Base-by-base conservation (phyloP, 2,329 filamentous ascomycete genomes). In the Epichloe brachyelytri region DNA sequence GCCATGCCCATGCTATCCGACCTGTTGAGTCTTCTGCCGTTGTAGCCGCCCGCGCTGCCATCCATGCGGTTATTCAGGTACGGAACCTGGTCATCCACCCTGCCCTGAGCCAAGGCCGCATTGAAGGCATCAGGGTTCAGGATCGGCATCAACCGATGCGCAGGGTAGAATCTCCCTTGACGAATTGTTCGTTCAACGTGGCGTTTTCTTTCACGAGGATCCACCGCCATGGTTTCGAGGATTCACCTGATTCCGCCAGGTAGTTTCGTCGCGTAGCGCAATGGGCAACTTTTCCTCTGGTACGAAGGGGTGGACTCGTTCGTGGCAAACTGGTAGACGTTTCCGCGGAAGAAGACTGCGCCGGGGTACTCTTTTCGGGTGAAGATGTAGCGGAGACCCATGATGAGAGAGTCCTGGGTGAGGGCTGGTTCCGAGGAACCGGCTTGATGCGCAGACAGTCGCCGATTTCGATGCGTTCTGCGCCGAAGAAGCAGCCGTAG, bases 91-190 rank as follows among this genome's bases (percentile, higher is more conserved):
- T 74, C 71, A 34, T 69, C 66, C 30, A 77, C 62, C 37, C 65
- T 59, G 40, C 69, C 69, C 38, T 64, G 62, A 22, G 62, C 58
- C 36, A 72, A 55, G 15, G 68, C 65, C 4, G 62, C 61, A 40
- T 71, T 62, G 52, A 70, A 71, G 5, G 61, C 62, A 1, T 58
- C 59, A 10, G 66, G 65, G 40, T 75, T 68, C 49, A 79, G 64
- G 50, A 79, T 70, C 15, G 70, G 69, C 62, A 78, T 73, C 37
- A 81, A 66, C 52, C 71, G 68, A 52, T 71, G 64, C n/a, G 74
- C 75, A 15, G 77, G 73, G 63, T 81, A 80, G 64, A 80, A 80
- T n/a, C 78, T 69, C 48, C 78, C 52, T 70, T 68, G 48, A 80
- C 68, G 20, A 68, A 67, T 14, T 61, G 59, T 57, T 79, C 76